Evolutionary conservation across 2,329 filamentous ascomycete genomes (phyloP).

Genomic region (Claviceps africana): DNA sequence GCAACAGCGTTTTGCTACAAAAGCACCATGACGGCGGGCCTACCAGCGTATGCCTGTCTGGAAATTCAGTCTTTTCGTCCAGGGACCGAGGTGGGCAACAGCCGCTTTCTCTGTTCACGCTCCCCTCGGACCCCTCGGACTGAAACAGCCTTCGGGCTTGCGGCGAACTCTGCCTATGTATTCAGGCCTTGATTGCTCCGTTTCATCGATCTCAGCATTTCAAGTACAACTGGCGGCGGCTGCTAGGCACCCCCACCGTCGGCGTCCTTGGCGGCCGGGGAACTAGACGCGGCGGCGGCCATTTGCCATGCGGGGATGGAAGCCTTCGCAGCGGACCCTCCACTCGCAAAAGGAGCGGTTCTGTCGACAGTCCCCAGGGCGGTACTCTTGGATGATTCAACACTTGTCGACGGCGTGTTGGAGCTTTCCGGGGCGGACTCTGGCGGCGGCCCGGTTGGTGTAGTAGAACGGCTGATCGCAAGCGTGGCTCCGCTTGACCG

Average conservation of each 20-base stretch:
- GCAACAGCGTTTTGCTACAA: too few relatives aligned
- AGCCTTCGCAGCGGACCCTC: conserved; percentile 35
- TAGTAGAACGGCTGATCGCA: neutral
- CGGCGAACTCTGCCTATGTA: too few relatives aligned
- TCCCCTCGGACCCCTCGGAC: neutral
- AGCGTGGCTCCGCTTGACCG: conserved; percentile 1
- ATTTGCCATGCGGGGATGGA: conserved; percentile 72
- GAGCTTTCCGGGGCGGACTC: conserved; percentile 12
- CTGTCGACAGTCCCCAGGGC: conserved; percentile 17
- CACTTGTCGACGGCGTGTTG: conserved; percentile 10
- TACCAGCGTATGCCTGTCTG: neutral
- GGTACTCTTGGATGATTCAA: conserved; percentile 20
- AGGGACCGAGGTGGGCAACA: neutral
- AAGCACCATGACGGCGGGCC: too few relatives aligned
- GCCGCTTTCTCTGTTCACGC: neutral
- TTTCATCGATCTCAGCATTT: neutral
- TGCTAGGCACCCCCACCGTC: conserved; percentile 4
- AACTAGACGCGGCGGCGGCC: conserved; percentile 38
- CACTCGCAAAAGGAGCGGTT: conserved; percentile 20
- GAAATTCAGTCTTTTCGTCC: neutral
- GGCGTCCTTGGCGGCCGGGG: conserved; percentile 15
- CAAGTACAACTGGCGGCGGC: neutral
- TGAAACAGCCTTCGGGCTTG: too few relatives aligned
- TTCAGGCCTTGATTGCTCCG: too few relatives aligned
- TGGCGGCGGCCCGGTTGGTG: conserved; percentile 10